Percentiles rank a stretch among this genome's conserved stretches.
Evolutionary conservation across 1,139 yeast genomes (phyloP).

Genomic region (Entelexis paramagnoliae): DNA sequence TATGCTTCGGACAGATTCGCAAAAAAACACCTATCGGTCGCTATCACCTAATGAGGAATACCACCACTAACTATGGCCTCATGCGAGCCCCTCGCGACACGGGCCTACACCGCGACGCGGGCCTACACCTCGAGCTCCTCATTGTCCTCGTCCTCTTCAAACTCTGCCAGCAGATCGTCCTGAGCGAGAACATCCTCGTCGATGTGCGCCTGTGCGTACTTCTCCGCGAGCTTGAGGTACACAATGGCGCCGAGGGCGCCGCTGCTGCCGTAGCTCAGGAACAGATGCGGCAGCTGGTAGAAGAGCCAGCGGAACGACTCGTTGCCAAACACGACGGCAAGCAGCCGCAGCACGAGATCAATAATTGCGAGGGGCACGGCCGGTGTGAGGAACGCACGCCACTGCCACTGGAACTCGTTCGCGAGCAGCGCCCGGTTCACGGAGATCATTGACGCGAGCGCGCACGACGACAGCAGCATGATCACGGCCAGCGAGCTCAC

Average conservation of each 20-base stretch:
- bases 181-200: slow-evolving; percentile 24
- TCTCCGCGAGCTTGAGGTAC: slow-evolving; percentile 23
- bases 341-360: slow-evolving; percentile 11
- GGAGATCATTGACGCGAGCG: slow-evolving; percentile 23
- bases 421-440: slow-evolving; percentile 26
- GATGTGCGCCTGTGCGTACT: slow-evolving; percentile 22
- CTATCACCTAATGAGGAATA: too few relatives aligned
- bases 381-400: slow-evolving; percentile 27
- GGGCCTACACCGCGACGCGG: too few relatives aligned
- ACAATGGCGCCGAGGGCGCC: slow-evolving; percentile 25
- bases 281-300: slow-evolving; percentile 17
- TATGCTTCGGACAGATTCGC: too few relatives aligned
- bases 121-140: slow-evolving; percentile 23
- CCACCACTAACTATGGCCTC: too few relatives aligned
- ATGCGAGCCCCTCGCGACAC: too few relatives aligned
- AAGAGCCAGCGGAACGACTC: slow-evolving; percentile 10
- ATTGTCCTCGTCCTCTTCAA: slow-evolving; percentile 24
- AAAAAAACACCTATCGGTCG: too few relatives aligned
- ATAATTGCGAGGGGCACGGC: slow-evolving; percentile 22
- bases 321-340: slow-evolving; percentile 13
- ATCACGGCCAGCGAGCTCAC: slow-evolving; percentile 18
- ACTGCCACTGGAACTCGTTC: slow-evolving; percentile 27
- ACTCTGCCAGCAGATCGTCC: slow-evolving; percentile 23
- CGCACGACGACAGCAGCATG: slow-evolving; percentile 22
- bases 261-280: slow-evolving; percentile 22